These are phyloP conservation scores for Claviceps purpurea DNA, from an alignment of 2,329 filamentous ascomycete genomes.

Conservation along the genomic window DNA sequence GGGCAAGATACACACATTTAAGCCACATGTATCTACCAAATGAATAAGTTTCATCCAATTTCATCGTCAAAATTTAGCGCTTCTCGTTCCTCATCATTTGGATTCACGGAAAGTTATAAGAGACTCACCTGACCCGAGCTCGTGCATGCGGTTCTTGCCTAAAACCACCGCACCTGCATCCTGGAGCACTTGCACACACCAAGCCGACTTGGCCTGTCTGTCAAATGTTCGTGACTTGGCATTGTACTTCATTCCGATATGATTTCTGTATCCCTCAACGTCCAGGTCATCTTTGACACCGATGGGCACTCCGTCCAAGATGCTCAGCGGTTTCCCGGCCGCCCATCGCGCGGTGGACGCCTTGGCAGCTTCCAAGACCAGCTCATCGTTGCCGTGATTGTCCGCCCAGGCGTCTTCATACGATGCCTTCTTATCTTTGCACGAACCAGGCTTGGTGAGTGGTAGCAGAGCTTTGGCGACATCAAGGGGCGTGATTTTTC, in stretches of 20 bases:
- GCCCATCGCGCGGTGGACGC: constrained; percentile 63
- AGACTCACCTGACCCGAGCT: constrained; percentile 53
- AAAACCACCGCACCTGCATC: constrained; percentile 63
- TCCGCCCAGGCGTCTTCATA: constrained; percentile 66
- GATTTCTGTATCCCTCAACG: constrained; percentile 55
- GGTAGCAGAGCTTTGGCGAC: constrained; percentile 60
- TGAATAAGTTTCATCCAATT: neutral
- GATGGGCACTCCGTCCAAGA: constrained; percentile 72
- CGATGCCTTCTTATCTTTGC: constrained; percentile 32
- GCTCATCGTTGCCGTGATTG: constrained; percentile 40
- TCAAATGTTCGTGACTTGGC: constrained; percentile 37
- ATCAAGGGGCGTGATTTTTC: constrained; percentile 55
- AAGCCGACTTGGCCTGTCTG: constrained; percentile 43
- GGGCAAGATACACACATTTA: constrained; percentile 40
- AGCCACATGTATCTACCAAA: constrained; percentile 60
- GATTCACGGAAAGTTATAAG: no score
- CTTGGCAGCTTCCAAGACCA: constrained; percentile 52
- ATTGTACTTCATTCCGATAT: constrained; percentile 49
- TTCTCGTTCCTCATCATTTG: neutral
- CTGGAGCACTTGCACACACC: constrained; percentile 58
- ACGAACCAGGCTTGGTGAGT: constrained; percentile 46
- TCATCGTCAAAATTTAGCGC: neutral
- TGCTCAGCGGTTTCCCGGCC: constrained; percentile 47
- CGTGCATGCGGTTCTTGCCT: constrained; percentile 70
- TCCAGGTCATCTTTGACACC: constrained; percentile 73